These are phyloP conservation scores for Globisporangium rhizosaccharum DNA, from an alignment of 352 stramenopile genomes.

Conservation along the genomic window DNA sequence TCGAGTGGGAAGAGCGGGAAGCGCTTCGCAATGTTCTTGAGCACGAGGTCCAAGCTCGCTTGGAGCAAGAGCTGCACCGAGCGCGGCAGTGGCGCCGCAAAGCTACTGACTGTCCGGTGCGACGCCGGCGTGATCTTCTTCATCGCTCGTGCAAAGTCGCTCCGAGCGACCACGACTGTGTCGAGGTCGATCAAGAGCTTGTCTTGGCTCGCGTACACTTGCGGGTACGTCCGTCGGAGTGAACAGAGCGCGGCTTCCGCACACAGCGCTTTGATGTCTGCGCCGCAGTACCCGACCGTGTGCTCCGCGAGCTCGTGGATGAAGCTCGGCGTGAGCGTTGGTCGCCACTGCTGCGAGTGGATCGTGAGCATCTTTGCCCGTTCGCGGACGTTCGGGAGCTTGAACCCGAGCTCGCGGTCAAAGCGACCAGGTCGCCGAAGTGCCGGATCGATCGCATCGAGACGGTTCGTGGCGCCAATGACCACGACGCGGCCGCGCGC, in stretches of 20 bases:
- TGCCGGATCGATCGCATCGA: conserved; percentile 93
- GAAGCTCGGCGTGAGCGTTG: conserved; percentile 49
- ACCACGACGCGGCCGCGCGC: conserved; percentile 91
- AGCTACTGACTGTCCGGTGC: conserved; percentile 59
- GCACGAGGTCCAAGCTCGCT: conserved; percentile 26
- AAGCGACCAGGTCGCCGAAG: conserved; percentile 92
- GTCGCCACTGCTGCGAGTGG: conserved; percentile 86
- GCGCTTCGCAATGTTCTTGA: conserved; percentile 37
- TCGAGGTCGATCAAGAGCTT: conserved; percentile 75
- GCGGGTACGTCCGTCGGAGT: conserved; percentile 79
- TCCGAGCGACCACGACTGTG: conserved; percentile 64
- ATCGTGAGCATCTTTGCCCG: conserved; percentile 86
- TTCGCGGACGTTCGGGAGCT: conserved; percentile 77
- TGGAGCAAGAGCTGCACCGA: conserved; percentile 44
- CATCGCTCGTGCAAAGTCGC: conserved; percentile 64
- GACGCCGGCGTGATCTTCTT: conserved; percentile 84
- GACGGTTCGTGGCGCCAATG: conserved; percentile 97
- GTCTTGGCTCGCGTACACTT: conserved; percentile 80
- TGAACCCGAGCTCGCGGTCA: conserved; percentile 89
- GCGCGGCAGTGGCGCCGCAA: conserved; percentile 68
- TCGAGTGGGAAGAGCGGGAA: conserved; percentile 69
- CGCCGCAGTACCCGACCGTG: conserved; percentile 88
- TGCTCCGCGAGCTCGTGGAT: conserved; percentile 73
- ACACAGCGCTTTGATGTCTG: conserved; percentile 90
- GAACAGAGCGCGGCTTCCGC: conserved; percentile 86